Base-by-base conservation (phyloP, 208 protist species). In the Herpetomonas muscarum region DNA sequence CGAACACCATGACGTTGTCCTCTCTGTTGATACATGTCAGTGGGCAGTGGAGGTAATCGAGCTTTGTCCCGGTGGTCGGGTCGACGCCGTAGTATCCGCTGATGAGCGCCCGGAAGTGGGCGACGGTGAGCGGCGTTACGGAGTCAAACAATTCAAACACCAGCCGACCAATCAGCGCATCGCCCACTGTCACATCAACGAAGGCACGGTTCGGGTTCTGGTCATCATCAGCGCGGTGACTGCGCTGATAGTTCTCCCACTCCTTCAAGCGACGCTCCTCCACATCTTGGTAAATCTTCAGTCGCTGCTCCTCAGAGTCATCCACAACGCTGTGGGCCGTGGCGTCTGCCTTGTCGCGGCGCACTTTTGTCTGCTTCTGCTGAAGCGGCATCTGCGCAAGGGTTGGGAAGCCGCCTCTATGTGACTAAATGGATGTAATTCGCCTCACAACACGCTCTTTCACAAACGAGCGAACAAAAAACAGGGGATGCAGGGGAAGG, bases 81-180 rank as follows among this genome's bases (percentile, higher is more conserved):
- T 90, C 78, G 12, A 85, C 61, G 28, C 85, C 83, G 44, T 52
- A 42, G 19, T 68, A 77, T 17, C 93, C 93, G 3, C 86, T 96
- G 50, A 82, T 71, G 3, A 98, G 66, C 19, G 69, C 64, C 28
- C 84, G 64, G 59, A 98, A 98, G 63, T 94, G 96, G 21, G 76
- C 65, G 10, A 89, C 89, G 2, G 96, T 94, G 24, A 88, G 67
- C 1, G 93, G 96, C 3, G 86, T 86, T 7, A 81, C 50, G 36
- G 91, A 63, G 9, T 82, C 81, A 58, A 94, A 98, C 4, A 98
- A 65, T 34, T 93, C 91, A 3, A 98, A 60, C 2, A 94, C 79
- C 19, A 98, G 75, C 12, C 93, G 64, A 1, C 89, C 87, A 1
- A 61, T 67, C 19, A 87, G 64, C 17, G 74, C 72, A 36, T 90